phyloP scores from a whole-genome alignment of 2,329 filamentous ascomycete species.

The Graphiopsis chlorocephala region DNA sequence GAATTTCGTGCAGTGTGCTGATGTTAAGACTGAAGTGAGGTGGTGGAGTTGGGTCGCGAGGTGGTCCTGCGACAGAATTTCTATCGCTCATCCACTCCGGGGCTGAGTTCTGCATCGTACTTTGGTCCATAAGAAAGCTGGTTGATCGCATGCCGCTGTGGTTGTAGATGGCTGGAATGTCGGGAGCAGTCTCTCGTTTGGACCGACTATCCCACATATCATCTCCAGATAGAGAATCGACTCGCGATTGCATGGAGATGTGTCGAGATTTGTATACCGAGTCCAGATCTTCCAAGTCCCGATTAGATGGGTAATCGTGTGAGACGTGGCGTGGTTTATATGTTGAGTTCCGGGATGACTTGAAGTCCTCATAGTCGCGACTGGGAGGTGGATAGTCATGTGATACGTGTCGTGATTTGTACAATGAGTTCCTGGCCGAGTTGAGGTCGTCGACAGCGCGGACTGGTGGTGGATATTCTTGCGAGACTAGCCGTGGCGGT shows the following conservation, averaged over 20 bases:
- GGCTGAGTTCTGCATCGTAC: slow-evolving; percentile 14
- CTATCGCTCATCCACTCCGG: slow-evolving; percentile 22
- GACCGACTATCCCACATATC: slow-evolving; percentile 21
- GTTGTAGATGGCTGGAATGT: slow-evolving; percentile 28
- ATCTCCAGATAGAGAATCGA: slow-evolving; percentile 27
- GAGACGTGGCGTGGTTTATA: slow-evolving; percentile 34
- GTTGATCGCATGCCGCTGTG: slow-evolving; percentile 23
- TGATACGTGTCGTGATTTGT: slow-evolving; percentile 31
- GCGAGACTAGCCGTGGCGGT: slow-evolving; percentile 26
- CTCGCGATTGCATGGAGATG: slow-evolving; percentile 32
- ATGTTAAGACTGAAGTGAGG: slow-evolving; percentile 18
- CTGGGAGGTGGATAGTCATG: slow-evolving; percentile 19
- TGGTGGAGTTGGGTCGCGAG: slow-evolving; percentile 11
- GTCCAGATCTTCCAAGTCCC: slow-evolving; percentile 18
- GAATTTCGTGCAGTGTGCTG: slow-evolving; percentile 24
- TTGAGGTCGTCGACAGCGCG: slow-evolving; percentile 17
- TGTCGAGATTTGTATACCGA: slow-evolving; percentile 32
- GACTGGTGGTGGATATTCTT: slow-evolving; percentile 4
- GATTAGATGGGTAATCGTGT: slow-evolving; percentile 8
- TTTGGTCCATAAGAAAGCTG: slow-evolving; percentile 24
- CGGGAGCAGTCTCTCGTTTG: slow-evolving; percentile 19
- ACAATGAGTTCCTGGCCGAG: slow-evolving; percentile 22
- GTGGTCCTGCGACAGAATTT: neutral
- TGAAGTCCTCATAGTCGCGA: slow-evolving; percentile 17
- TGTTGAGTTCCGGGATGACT: slow-evolving; percentile 20